Evolutionary conservation across 148 eudicot species (phyloP).

Genomic region (Amaranthus hypochondriacus): DNA sequence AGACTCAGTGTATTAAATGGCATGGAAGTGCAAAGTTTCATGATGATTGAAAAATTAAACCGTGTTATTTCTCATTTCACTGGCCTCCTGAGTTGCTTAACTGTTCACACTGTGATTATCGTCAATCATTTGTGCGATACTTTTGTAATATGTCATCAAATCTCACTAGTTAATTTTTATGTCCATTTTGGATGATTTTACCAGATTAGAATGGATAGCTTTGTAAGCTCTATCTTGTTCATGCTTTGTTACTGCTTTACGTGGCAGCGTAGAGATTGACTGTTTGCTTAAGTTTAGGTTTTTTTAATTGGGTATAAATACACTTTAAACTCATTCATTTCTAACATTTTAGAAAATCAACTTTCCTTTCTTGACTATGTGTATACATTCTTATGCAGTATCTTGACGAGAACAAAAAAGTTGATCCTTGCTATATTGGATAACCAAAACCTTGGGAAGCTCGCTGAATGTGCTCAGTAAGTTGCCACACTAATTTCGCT

Average conservation of each 20-base stretch:
- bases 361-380: background rate
- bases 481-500: slow-evolving; percentile 25
- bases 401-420: slow-evolving; percentile 95
- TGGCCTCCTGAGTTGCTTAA: background rate
- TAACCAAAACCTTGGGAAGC: slow-evolving; percentile 95
- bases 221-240: background rate
- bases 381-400: slow-evolving; percentile 45
- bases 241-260: background rate
- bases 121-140: background rate
- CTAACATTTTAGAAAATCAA: background rate
- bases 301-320: background rate
- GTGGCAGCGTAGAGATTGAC: background rate
- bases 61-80: background rate
- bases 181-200: background rate
- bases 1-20: background rate
- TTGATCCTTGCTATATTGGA: slow-evolving; percentile 90
- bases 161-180: background rate
- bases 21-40: too few species aligned
- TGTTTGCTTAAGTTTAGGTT: background rate
- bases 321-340: background rate
- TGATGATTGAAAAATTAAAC: too few species aligned
- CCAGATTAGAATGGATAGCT: background rate
- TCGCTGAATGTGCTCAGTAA: slow-evolving; percentile 97
- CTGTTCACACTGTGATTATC: background rate
- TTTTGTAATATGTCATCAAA: background rate